Evolutionary conservation across 2,329 filamentous ascomycete genomes (phyloP).

Genomic region (Ampelomyces quisqualis): DNA sequence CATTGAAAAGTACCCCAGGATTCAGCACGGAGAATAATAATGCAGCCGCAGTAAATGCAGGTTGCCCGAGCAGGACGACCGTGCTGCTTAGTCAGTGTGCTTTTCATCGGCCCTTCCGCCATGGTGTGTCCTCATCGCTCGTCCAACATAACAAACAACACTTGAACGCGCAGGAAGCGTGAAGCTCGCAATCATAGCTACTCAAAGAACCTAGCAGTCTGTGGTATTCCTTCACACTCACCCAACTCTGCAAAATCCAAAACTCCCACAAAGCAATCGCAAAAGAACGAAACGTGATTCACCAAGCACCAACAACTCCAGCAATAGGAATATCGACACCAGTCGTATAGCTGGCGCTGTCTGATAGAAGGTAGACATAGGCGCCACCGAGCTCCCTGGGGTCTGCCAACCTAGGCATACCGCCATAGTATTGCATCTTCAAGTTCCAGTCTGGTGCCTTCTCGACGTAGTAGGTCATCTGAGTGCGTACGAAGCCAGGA

Average conservation of each 20-base stretch:
- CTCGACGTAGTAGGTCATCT: conserved; percentile 54
- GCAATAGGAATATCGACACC: conserved; percentile 54
- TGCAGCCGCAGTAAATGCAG: not conserved
- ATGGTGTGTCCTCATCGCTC: too few species aligned
- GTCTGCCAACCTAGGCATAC: conserved; percentile 54
- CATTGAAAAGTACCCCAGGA: too few species aligned
- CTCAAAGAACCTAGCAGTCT: too few species aligned
- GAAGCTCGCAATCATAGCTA: too few species aligned
- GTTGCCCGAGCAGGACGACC: too few species aligned
- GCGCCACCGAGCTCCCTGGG: conserved; percentile 54
- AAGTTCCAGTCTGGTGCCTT: conserved; percentile 53
- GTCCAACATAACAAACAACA: too few species aligned
- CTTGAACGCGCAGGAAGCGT: too few species aligned
- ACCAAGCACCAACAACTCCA: conserved; percentile 51
- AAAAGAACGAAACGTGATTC: conserved; percentile 10
- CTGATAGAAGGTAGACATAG: conserved; percentile 52
- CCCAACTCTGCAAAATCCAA: too few species aligned
- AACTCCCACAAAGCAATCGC: conserved; percentile 28
- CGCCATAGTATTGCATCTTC: conserved; percentile 58
- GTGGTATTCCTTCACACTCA: too few species aligned
- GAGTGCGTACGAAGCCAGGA: conserved; percentile 83
- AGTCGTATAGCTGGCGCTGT: conserved; percentile 52
- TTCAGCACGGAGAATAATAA: too few species aligned
- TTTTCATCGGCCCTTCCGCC: too few species aligned
- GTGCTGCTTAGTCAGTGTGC: not conserved